Conservation (phyloP, 2,329 filamentous ascomycete species). For the Ophiocordyceps australis region DNA sequence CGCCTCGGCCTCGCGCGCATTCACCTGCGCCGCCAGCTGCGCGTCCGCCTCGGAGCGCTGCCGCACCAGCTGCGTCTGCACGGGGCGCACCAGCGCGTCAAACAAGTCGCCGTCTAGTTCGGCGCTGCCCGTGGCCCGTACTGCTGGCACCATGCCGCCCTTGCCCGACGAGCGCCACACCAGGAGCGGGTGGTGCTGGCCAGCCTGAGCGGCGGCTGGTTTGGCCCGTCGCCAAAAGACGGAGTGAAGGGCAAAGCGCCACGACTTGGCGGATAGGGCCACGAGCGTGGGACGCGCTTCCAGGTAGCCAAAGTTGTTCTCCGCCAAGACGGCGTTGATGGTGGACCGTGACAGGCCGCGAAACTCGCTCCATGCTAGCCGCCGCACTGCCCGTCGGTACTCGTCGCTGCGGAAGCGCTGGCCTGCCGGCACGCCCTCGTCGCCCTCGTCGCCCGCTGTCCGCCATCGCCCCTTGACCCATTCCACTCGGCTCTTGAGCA, state of each 20-base stretch:
- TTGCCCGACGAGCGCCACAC: conserved; percentile 39
- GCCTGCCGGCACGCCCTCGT: conserved; percentile 2
- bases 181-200: conserved; percentile 44
- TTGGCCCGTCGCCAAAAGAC: conserved; percentile 52
- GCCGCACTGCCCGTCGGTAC: conserved; percentile 52
- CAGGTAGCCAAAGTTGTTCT: conserved; percentile 65
- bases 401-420: conserved; percentile 41
- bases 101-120: conserved; percentile 47
- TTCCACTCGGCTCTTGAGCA: conserved; percentile 52
- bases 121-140: conserved; percentile 46
- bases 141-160: conserved; percentile 36
- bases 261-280: conserved; percentile 52
- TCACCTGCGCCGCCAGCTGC: conserved; percentile 31
- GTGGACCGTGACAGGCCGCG: conserved; percentile 54
- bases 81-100: conserved; percentile 33
- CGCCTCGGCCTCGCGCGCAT: conserved; percentile 39
- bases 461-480: conserved; percentile 55
- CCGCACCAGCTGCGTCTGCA: conserved; percentile 23
- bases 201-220: conserved; percentile 29
- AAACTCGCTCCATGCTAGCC: conserved; percentile 58
- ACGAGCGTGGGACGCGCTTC: conserved; percentile 53
- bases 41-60: conserved; percentile 32
- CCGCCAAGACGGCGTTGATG: conserved; percentile 62
- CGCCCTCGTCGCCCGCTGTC: conserved; percentile 18
- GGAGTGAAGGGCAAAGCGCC: conserved; percentile 58